phyloP scores from a whole-genome alignment of 1,284 basidiomycete genomes.

The Porphyrellus sp. region DNA sequence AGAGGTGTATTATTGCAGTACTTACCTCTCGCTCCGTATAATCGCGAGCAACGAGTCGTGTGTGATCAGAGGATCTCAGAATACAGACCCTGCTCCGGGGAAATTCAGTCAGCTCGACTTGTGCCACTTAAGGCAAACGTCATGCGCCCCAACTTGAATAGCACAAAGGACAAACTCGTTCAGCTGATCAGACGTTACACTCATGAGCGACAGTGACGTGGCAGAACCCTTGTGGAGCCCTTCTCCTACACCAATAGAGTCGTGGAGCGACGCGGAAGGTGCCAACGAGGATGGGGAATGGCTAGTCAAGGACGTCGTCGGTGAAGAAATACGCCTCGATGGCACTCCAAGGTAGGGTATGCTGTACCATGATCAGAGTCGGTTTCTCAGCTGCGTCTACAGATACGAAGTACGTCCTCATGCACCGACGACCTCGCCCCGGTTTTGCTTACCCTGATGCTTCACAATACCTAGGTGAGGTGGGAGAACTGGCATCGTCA shows the following conservation, averaged over 20 bases:
- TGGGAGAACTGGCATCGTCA: slow-evolving; percentile 39
- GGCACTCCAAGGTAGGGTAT: slow-evolving; percentile 31
- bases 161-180: background rate
- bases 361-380: background rate
- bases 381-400: slow-evolving; percentile 7
- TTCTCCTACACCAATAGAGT: slow-evolving; percentile 35
- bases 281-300: slow-evolving; percentile 35
- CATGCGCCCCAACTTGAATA: background rate
- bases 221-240: slow-evolving; percentile 26
- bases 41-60: no score
- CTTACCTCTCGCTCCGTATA: no score
- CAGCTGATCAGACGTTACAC: background rate
- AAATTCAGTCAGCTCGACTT: no score
- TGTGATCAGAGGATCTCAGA: no score
- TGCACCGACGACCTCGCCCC: background rate
- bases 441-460: background rate
- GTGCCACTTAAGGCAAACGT: background rate
- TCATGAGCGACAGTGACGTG: background rate
- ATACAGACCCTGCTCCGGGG: no score
- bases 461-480: slow-evolving; percentile 35
- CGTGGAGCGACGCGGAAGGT: slow-evolving; percentile 34
- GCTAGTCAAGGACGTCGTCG: slow-evolving; percentile 38
- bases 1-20: no score
- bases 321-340: slow-evolving; percentile 39
- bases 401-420: slow-evolving; percentile 36